Conservation (phyloP, 768 basidiomycete genomes). For the Naganishia vaughanmartiniae region DNA sequence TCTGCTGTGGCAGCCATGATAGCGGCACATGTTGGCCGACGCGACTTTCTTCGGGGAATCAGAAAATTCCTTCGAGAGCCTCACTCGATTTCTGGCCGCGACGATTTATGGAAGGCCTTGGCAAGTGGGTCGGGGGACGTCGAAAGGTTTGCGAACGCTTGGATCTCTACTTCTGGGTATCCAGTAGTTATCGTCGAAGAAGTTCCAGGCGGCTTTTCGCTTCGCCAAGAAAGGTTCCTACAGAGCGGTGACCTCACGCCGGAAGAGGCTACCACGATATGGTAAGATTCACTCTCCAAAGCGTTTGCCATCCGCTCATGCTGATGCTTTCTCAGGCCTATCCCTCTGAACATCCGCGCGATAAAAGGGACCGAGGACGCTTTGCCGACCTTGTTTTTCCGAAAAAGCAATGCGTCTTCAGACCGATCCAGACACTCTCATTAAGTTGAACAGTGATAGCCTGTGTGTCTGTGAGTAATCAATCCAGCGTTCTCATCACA, state of each 20-base stretch:
- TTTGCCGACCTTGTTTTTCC: background rate
- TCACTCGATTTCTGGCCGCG: background rate
- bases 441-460: conserved; percentile 4
- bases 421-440: background rate
- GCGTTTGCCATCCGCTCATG: background rate
- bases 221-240: conserved; percentile 3
- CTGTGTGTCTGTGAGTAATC: background rate
- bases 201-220: background rate
- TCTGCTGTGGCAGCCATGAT: conserved; percentile 5
- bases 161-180: background rate
- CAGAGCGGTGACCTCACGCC: background rate
- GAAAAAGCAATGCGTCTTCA: background rate
- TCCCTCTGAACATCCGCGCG: background rate
- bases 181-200: background rate
- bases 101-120: conserved; percentile 2
- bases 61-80: background rate
- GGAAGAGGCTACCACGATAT: background rate
- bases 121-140: background rate
- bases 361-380: background rate
- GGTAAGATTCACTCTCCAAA: background rate
- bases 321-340: conserved; percentile 1
- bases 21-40: background rate
- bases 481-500: background rate
- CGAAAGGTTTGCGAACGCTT: background rate
- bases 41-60: background rate